Percentiles rank a stretch among this genome's conserved stretches.
phyloP scores from a whole-genome alignment of 2,329 filamentous ascomycete species.

The Neurospora crassa region DNA sequence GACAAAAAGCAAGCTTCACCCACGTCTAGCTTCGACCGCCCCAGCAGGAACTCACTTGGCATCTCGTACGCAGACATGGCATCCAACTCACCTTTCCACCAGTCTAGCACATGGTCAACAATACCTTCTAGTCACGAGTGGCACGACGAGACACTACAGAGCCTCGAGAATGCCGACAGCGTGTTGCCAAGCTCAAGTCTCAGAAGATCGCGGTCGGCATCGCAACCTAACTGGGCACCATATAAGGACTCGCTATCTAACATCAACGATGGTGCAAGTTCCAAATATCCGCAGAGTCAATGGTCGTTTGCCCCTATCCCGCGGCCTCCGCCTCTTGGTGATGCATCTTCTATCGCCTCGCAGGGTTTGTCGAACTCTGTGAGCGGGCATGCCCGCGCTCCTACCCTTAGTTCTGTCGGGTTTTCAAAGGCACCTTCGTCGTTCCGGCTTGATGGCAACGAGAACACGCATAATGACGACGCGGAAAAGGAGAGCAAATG shows the following conservation, averaged over 20 bases:
- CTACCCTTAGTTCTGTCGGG: not conserved
- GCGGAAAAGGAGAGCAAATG: not conserved
- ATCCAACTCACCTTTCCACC: constrained; percentile 29
- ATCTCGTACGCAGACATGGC: constrained; percentile 26
- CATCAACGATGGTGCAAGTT: not conserved
- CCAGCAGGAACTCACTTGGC: constrained; percentile 16
- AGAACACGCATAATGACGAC: not conserved
- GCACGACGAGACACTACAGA: constrained; percentile 12
- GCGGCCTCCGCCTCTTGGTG: not conserved
- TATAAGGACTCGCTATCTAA: not conserved
- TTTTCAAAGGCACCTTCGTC: not conserved
- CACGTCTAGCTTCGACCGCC: not conserved
- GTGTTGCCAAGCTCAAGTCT: not conserved
- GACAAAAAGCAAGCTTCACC: not conserved
- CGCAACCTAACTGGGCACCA: constrained; percentile 9
- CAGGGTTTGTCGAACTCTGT: not conserved
- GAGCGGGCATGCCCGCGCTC: not conserved
- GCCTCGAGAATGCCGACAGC: constrained; percentile 1
- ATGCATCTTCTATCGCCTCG: not conserved
- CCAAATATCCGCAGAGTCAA: not conserved
- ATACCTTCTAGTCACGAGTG: constrained; percentile 7
- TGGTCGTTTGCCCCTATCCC: not conserved
- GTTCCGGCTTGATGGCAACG: not conserved
- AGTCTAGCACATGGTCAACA: constrained; percentile 21
- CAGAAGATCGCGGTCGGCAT: not conserved